phyloP scores from a whole-genome alignment of 179 eudicot genomes.

The Gypsophila paniculata region DNA sequence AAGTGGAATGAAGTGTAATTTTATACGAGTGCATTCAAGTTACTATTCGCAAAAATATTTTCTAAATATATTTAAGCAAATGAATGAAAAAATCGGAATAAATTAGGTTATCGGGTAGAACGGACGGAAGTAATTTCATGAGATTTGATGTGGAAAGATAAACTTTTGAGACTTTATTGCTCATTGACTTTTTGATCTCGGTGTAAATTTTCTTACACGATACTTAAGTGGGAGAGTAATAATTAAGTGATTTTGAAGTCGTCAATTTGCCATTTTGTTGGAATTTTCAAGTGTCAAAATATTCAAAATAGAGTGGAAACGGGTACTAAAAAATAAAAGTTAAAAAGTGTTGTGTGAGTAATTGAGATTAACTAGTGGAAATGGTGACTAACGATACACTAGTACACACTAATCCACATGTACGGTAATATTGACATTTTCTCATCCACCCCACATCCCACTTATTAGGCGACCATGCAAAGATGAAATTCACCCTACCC shows the following conservation, averaged over 20 bases:
- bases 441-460: background rate
- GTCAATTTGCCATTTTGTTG: slow-evolving; percentile 5
- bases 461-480: too few species aligned
- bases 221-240: background rate
- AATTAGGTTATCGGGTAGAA: too few species aligned
- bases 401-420: background rate
- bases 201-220: background rate
- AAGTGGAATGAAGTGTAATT: too few species aligned
- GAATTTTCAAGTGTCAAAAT: background rate
- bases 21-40: too few species aligned
- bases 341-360: background rate
- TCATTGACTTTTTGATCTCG: background rate
- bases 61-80: too few species aligned
- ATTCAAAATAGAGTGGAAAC: background rate
- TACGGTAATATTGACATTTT: background rate
- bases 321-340: background rate
- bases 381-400: background rate
- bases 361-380: background rate
- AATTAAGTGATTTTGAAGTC: background rate
- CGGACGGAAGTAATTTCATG: too few species aligned
- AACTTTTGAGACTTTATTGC: background rate
- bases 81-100: too few species aligned
- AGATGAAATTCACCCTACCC: too few species aligned
- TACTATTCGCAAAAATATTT: too few species aligned
- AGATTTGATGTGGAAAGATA: too few species aligned